Percentiles rank a stretch among this genome's conserved stretches.
Evolutionary conservation across 1,284 basidiomycete genomes (phyloP).

Genomic region (Ganoderma sp.): DNA sequence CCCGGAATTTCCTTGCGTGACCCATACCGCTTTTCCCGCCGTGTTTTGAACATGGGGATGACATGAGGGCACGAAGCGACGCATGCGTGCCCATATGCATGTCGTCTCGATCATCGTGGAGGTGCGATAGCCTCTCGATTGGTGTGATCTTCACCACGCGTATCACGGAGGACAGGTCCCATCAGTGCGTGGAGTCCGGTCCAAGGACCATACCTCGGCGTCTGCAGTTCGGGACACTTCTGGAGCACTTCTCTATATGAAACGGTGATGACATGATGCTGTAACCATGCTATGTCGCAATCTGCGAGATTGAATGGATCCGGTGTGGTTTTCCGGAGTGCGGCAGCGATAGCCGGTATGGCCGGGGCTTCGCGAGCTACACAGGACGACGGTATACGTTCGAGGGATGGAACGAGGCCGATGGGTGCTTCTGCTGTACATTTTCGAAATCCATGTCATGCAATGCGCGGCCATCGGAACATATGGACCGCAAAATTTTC

Average conservation of each 20-base stretch:
- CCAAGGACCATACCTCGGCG: not conserved
- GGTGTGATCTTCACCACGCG: conserved; percentile 1
- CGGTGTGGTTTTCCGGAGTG: not conserved
- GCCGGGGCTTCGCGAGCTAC: not conserved
- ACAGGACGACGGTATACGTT: not conserved
- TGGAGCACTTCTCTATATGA: not conserved
- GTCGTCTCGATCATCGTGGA: not conserved
- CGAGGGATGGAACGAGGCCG: not conserved
- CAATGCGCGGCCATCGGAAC: not conserved
- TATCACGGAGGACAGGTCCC: conserved; percentile 9
- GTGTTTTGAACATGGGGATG: not conserved
- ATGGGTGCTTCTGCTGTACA: not conserved
- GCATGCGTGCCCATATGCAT: not conserved
- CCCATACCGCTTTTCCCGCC: too few relatives aligned
- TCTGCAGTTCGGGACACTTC: not conserved
- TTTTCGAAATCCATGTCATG: not conserved
- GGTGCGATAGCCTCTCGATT: not conserved
- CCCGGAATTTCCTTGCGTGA: too few relatives aligned
- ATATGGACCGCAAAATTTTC: not conserved
- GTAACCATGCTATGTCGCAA: conserved; percentile 1
- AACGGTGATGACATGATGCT: not conserved
- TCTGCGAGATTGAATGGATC: not conserved
- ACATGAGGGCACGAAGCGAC: conserved; percentile 2
- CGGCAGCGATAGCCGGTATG: not conserved
- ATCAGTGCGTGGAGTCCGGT: conserved; percentile 6